Percentiles rank a stretch among this genome's conserved stretches.
Conservation (phyloP, 2,329 filamentous ascomycete species). For the Ophiocordyceps camponoti-floridani region DNA sequence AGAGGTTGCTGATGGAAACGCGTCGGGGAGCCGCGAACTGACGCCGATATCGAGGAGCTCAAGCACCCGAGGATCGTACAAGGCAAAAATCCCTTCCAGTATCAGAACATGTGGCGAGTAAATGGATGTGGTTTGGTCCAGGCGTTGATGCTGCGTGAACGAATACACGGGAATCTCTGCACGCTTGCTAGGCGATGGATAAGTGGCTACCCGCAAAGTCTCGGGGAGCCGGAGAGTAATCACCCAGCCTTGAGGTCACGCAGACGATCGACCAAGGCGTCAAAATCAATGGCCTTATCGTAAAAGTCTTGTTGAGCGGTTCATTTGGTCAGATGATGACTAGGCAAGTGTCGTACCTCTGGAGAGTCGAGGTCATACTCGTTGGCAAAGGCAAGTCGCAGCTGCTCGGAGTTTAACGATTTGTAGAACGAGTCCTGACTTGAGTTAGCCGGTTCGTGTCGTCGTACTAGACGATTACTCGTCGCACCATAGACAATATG, state of each 20-base stretch:
- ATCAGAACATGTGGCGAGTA: slow-evolving; percentile 95
- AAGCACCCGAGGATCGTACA: slow-evolving; percentile 73
- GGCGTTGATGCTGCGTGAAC: slow-evolving; percentile 74
- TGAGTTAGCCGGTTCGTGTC: slow-evolving; percentile 1
- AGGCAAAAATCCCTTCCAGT: slow-evolving; percentile 85
- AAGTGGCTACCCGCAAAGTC: not conserved
- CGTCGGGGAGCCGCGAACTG: slow-evolving; percentile 7
- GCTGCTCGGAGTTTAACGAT: slow-evolving; percentile 61
- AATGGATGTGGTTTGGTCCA: slow-evolving; percentile 66
- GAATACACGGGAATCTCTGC: slow-evolving; percentile 91
- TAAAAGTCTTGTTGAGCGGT: not conserved
- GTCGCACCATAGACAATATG: slow-evolving; percentile 75
- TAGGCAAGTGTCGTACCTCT: slow-evolving; percentile 24
- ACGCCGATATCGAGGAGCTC: slow-evolving; percentile 84
- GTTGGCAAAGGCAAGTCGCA: slow-evolving; percentile 65
- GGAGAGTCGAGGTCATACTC: slow-evolving; percentile 95
- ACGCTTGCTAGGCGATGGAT: slow-evolving; percentile 40
- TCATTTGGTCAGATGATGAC: not conserved
- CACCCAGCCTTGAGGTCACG: slow-evolving; percentile 84
- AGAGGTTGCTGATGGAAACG: no score
- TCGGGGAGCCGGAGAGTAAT: slow-evolving; percentile 6
- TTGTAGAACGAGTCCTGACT: slow-evolving; percentile 97
- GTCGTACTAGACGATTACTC: not conserved
- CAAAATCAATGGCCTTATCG: slow-evolving; percentile 69
- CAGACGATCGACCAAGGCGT: slow-evolving; percentile 63